A percentile compares a stretch with the other conserved stretches of the same genome.
These are phyloP conservation scores for Crucihimalaya himalaica DNA, from an alignment of 345 rosid genomes.

Conservation along the genomic window DNA sequence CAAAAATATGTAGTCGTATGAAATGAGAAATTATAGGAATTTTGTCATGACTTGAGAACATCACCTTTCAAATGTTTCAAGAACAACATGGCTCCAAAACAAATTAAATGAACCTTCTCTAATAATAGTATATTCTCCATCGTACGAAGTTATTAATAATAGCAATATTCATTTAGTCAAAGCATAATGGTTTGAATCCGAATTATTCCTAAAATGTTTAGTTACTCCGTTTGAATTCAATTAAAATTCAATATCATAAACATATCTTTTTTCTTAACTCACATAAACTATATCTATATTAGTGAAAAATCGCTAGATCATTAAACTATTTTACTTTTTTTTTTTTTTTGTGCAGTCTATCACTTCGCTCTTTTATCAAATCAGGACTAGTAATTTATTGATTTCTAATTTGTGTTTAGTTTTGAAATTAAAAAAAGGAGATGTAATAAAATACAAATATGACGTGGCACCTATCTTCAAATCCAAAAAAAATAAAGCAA, in stretches of 20 bases:
- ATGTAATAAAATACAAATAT: background rate
- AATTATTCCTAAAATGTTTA: background rate
- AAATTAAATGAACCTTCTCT: slow-evolving; percentile 33
- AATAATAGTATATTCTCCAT: slow-evolving; percentile 20
- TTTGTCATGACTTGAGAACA: slow-evolving; percentile 36
- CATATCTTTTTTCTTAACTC: too few species aligned
- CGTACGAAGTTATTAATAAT: slow-evolving; percentile 13
- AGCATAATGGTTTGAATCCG: slow-evolving; percentile 10
- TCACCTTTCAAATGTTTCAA: slow-evolving; percentile 20
- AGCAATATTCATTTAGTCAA: slow-evolving; percentile 9
- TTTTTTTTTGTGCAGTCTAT: background rate
- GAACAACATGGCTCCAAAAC: slow-evolving; percentile 43
- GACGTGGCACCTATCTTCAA: slow-evolving; percentile 22
- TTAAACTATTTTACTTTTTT: too few species aligned
- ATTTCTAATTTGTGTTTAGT: background rate
- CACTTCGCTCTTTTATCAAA: background rate
- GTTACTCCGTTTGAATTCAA: background rate
- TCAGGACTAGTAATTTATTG: background rate
- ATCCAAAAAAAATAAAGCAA: background rate
- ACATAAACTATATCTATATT: background rate
- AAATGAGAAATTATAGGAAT: slow-evolving; percentile 18
- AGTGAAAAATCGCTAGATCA: background rate
- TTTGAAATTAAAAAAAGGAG: background rate
- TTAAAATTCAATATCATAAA: background rate
- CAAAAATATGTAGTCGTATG: slow-evolving; percentile 1